Evolutionary conservation across 257 asterid species (phyloP), one percentile per base, ranked within the genome.

Genomic region (Salvia hispanica): DNA sequence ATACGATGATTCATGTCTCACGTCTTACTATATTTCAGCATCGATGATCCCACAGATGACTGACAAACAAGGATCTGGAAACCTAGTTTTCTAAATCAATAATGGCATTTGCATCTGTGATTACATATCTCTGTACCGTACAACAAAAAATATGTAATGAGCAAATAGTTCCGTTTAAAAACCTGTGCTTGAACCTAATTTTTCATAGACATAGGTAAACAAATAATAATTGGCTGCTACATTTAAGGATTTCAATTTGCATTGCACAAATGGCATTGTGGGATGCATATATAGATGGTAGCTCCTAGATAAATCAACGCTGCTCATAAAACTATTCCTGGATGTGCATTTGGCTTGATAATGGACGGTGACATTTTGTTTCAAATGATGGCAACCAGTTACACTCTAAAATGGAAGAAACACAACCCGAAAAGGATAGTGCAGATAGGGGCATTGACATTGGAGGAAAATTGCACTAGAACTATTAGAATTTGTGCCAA

Each of bases 1-100:
- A 56, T 51, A 52, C 44, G 68, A 39, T 15, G 67, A 48, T 58
- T 44, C 59, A 39, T 40, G 60, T 28, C 66, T 68, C 67, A 25
- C 16, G 37, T 40, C 16, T 28, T 68, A 28, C 34, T 57, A 37
- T 62, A 63, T 54, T 45, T 21, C 57, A 62, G 66, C 31, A 69
- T 50, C 6, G 61, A 48, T 39, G 31, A 46, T 63, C 72, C 36
- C 40, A 65, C n/a, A 50, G 10, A 16, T 57, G 40, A 40, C 45
- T 56, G 28, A 28, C 58, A 7, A 28, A 56, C 51, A 62, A 66
- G 62, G 65, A 65, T 36, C 59, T 31, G 39, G 67, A 62, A 53
- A 21, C 50, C 72, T 57, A 61, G 63, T 51, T 31, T 11, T 47
- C 54, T 67, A 42, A 55, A 45, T 9, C 56, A 25, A 67, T 7